Conservation (phyloP, 2,329 filamentous ascomycete species). For the Epichloe hybrida region DNA sequence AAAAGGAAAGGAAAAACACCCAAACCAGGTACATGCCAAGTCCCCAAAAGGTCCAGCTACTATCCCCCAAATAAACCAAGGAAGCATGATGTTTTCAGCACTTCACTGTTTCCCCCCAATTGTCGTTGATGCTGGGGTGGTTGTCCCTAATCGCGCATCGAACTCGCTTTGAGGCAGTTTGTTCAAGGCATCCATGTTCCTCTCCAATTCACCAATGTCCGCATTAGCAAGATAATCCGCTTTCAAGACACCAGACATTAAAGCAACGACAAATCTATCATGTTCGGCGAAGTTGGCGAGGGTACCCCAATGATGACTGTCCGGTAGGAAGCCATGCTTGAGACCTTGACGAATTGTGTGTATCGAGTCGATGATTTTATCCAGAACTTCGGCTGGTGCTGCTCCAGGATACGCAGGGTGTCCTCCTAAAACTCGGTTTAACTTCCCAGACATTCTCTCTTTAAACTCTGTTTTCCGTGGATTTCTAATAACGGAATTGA, state of each 20-base stretch:
- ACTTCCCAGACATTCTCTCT: slow-evolving; percentile 4
- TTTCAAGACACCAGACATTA: slow-evolving; percentile 14
- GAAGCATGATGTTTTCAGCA: neutral
- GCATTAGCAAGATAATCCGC: slow-evolving; percentile 17
- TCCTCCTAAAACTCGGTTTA: neutral
- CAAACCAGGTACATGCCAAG: neutral
- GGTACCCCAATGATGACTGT: slow-evolving; percentile 23
- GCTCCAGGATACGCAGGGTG: neutral
- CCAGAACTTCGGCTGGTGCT: slow-evolving; percentile 6
- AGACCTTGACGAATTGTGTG: slow-evolving; percentile 12
- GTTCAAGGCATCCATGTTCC: slow-evolving; percentile 14
- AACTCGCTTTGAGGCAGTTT: slow-evolving; percentile 15
- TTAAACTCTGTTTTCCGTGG: slow-evolving; percentile 15
- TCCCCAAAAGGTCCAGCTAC: neutral
- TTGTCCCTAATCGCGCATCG: neutral
- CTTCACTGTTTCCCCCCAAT: neutral
- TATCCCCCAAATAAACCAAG: neutral
- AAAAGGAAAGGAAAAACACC: neutral
- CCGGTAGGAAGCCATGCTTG: slow-evolving; percentile 16
- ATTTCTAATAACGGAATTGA: slow-evolving; percentile 2
- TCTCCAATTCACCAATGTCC: slow-evolving; percentile 13
- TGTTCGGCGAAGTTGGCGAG: slow-evolving; percentile 14
- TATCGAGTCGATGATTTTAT: slow-evolving; percentile 13
- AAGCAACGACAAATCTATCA: slow-evolving; percentile 18
- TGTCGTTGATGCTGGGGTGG: neutral